These are phyloP conservation scores for Cystoisospora suis DNA, from an alignment of 169 alveolate species.

Conservation along the genomic window DNA sequence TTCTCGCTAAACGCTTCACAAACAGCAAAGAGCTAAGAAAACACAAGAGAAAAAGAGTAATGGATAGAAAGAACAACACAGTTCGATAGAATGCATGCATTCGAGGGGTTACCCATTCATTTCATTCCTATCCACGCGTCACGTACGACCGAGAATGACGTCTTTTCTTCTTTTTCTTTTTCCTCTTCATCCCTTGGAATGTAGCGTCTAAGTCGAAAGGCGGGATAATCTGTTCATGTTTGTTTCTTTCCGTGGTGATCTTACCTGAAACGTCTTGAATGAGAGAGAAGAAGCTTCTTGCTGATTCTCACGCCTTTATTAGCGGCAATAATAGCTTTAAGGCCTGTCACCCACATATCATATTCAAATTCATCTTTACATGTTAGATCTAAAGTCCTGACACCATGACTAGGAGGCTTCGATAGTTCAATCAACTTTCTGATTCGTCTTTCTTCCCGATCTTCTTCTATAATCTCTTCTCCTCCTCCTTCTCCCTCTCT, in stretches of 20 bases:
- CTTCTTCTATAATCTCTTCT: background rate
- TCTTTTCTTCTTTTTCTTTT: background rate
- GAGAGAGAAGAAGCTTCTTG: slow-evolving; percentile 70
- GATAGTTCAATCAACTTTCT: background rate
- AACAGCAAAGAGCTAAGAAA: no score
- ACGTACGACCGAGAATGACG: no score
- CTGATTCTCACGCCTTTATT: slow-evolving; percentile 62
- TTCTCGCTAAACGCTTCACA: no score
- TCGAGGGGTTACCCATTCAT: no score
- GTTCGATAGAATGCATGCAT: no score
- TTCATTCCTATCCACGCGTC: no score
- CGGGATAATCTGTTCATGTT: background rate
- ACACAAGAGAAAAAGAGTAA: no score
- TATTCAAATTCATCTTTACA: slow-evolving; percentile 77
- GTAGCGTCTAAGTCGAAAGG: background rate
- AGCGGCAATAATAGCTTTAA: slow-evolving; percentile 67
- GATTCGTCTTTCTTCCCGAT: background rate
- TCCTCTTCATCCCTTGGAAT: background rate
- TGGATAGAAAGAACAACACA: no score
- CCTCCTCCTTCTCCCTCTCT: background rate
- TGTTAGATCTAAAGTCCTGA: slow-evolving; percentile 73
- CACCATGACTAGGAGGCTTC: background rate
- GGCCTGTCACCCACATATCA: slow-evolving; percentile 67
- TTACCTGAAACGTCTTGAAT: slow-evolving; percentile 68
- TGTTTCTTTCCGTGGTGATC: background rate